A percentile compares a stretch with the other conserved stretches of the same genome.
phyloP scores from a whole-genome alignment of 2,329 filamentous ascomycete species.

The Scytalidium sp. region DNA sequence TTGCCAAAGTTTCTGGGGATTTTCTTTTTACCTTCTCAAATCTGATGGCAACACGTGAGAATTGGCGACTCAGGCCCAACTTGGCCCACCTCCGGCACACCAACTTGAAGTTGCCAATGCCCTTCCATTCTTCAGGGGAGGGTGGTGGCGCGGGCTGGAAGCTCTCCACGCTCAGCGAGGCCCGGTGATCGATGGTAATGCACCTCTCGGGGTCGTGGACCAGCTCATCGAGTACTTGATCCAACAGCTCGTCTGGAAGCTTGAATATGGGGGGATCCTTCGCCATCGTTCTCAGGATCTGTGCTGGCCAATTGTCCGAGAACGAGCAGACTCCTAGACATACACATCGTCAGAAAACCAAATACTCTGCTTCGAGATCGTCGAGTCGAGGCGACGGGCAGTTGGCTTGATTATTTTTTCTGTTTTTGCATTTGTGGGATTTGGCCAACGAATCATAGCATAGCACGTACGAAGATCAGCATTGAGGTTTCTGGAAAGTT shows the following conservation, averaged over 20 bases:
- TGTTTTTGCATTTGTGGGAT: background rate
- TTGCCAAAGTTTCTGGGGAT: background rate
- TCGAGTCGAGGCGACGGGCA: background rate
- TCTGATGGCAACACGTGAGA: conserved; percentile 31
- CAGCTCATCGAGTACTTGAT: conserved; percentile 34
- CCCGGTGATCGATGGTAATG: conserved; percentile 44
- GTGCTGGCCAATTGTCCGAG: background rate
- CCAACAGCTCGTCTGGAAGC: background rate
- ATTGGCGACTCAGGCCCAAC: conserved; percentile 47
- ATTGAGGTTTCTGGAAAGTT: background rate
- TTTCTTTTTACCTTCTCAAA: background rate
- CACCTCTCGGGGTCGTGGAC: conserved; percentile 45
- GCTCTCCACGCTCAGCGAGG: conserved; percentile 48
- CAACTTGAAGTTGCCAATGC: conserved; percentile 43
- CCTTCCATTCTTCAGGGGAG: conserved; percentile 14
- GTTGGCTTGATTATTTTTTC: background rate
- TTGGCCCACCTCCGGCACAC: conserved; percentile 47
- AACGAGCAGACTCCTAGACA: background rate
- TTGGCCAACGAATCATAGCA: conserved; percentile 47
- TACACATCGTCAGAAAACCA: background rate
- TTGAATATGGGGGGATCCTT: background rate
- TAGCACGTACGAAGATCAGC: background rate
- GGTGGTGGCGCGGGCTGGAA: conserved; percentile 38
- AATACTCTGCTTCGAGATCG: background rate
- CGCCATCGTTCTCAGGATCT: background rate